Evolutionary conservation across 1,139 yeast species (phyloP).

Genomic region (Suzukiozyma palmioleophila): DNA sequence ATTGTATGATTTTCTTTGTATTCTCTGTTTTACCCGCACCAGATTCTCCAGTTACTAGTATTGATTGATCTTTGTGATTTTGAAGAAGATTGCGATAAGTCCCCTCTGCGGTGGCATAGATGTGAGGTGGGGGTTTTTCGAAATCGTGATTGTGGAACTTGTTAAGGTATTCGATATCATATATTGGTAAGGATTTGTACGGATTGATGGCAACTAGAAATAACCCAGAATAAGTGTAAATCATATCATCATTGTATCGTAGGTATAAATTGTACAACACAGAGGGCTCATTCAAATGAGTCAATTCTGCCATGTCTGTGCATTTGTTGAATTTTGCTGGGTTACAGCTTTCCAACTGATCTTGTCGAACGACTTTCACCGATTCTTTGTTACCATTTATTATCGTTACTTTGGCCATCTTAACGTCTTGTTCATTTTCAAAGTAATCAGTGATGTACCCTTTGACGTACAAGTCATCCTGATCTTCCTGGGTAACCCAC

Average conservation of each 20-base stretch:
- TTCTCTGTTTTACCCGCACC: slow-evolving; percentile 99
- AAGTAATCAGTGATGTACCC: slow-evolving; percentile 62
- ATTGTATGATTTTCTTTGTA: slow-evolving; percentile 93
- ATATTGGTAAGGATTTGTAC: slow-evolving; percentile 72
- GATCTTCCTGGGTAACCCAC: slow-evolving; percentile 84
- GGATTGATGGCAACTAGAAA: slow-evolving; percentile 96
- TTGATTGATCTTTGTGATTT: slow-evolving; percentile 77
- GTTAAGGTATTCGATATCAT: slow-evolving; percentile 54
- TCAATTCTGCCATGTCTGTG: slow-evolving; percentile 92
- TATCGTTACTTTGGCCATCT: slow-evolving; percentile 39
- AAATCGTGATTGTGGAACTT: slow-evolving; percentile 47
- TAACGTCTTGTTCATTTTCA: slow-evolving; percentile 38
- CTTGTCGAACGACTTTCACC: slow-evolving; percentile 34
- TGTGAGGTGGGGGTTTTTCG: slow-evolving; percentile 69
- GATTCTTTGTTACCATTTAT: slow-evolving; percentile 42
- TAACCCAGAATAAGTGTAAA: slow-evolving; percentile 76
- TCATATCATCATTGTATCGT: slow-evolving; percentile 73
- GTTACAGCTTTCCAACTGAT: slow-evolving; percentile 62
- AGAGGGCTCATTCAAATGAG: slow-evolving; percentile 91
- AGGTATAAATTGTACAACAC: slow-evolving; percentile 78
- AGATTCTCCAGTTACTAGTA: slow-evolving; percentile 94
- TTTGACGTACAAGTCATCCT: slow-evolving; percentile 57
- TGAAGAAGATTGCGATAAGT: slow-evolving; percentile 75
- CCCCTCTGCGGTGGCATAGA: slow-evolving; percentile 85
- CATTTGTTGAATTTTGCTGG: slow-evolving; percentile 92